Percentiles rank a stretch among this genome's conserved stretches.
phyloP scores from a whole-genome alignment of 805 yeast species.

The Monosporozyma yasuniensis region DNA sequence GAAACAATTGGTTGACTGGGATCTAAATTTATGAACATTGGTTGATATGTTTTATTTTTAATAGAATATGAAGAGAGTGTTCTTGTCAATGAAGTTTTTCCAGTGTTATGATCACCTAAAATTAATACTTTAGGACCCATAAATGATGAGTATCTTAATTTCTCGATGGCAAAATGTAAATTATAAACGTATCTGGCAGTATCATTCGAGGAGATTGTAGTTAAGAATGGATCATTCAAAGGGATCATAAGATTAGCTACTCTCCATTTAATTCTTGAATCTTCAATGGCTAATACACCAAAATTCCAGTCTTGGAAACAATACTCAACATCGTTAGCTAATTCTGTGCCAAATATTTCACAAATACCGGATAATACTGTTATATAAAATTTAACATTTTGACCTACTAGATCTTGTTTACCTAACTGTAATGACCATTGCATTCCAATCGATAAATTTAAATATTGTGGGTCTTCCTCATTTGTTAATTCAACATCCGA shows the following conservation, averaged over 20 bases:
- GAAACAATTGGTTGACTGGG: slow-evolving; percentile 64
- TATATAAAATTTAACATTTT: slow-evolving; percentile 23
- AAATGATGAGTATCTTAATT: slow-evolving; percentile 31
- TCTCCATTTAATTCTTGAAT: slow-evolving; percentile 49
- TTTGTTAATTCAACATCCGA: slow-evolving; percentile 4
- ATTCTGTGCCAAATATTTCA: slow-evolving; percentile 89
- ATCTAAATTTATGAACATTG: slow-evolving; percentile 70
- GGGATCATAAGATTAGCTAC: slow-evolving; percentile 10
- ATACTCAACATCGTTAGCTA: slow-evolving; percentile 61
- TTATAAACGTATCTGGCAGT: slow-evolving; percentile 67
- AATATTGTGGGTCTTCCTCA: slow-evolving; percentile 5
- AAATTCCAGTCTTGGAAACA: slow-evolving; percentile 46
- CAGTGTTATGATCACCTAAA: slow-evolving; percentile 63
- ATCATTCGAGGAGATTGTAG: slow-evolving; percentile 46
- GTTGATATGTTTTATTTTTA: slow-evolving; percentile 53
- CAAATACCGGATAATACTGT: slow-evolving; percentile 56
- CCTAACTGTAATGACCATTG: slow-evolving; percentile 31
- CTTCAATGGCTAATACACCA: slow-evolving; percentile 53
- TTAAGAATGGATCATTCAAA: slow-evolving; percentile 22
- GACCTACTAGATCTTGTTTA: slow-evolving; percentile 27
- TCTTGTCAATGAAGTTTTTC: slow-evolving; percentile 70
- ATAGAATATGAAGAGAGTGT: slow-evolving; percentile 67
- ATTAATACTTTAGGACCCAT: slow-evolving; percentile 47
- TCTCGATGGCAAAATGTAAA: slow-evolving; percentile 69
- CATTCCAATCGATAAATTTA: slow-evolving; percentile 16